A percentile compares a stretch with the other conserved stretches of the same genome.
Conservation (phyloP, 192 early-diverging fungal genomes). For the Haplosporangium gracile region DNA sequence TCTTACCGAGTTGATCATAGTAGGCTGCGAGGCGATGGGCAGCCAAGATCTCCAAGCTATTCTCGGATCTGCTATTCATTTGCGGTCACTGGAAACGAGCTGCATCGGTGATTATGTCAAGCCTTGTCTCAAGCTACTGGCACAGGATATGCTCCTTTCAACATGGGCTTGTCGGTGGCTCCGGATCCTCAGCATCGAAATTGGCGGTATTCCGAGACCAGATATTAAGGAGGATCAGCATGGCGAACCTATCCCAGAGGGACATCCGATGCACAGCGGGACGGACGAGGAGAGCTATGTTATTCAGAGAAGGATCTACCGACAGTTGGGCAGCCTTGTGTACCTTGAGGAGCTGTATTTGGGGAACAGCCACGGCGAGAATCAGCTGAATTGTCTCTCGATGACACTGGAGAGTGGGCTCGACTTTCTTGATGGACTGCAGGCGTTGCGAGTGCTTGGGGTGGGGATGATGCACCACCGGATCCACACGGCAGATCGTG, state of each 20-base stretch:
- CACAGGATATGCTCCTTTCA: background rate
- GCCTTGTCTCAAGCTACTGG: background rate
- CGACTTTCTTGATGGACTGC: background rate
- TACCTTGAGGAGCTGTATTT: slow-evolving; percentile 1
- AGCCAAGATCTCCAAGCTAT: background rate
- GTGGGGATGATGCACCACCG: background rate
- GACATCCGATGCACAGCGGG: background rate
- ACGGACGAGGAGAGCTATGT: background rate
- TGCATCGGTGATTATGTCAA: background rate
- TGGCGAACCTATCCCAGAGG: background rate
- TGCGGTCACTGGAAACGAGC: background rate
- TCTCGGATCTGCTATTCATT: background rate
- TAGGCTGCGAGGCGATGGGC: background rate
- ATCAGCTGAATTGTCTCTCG: background rate
- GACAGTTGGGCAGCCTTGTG: background rate
- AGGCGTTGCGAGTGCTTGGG: background rate
- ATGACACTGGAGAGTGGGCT: slow-evolving; percentile 7
- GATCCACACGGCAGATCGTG: background rate
- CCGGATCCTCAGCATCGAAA: background rate
- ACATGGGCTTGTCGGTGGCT: slow-evolving; percentile 5
- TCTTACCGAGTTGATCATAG: background rate
- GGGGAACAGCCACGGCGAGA: background rate
- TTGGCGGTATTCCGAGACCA: slow-evolving; percentile 1
- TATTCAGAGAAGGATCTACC: background rate
- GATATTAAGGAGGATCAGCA: background rate